These are phyloP conservation scores for Westerdykella sp. DNA, from an alignment of 2,329 filamentous ascomycete genomes.

Conservation along the genomic window DNA sequence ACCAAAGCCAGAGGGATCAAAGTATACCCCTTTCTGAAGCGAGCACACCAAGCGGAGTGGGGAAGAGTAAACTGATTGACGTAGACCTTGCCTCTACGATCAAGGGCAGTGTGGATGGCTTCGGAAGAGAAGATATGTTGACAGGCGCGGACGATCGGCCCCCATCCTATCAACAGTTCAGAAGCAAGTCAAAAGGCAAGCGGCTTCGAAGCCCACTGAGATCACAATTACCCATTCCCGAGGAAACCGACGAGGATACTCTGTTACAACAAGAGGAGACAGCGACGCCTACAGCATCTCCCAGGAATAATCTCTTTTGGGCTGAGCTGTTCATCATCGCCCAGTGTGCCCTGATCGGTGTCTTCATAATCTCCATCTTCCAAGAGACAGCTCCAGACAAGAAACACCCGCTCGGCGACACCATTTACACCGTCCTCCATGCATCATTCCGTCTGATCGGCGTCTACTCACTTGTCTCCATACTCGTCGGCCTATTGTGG, in stretches of 20 bases:
- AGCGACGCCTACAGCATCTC: constrained; percentile 37
- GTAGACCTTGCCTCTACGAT: constrained; percentile 69
- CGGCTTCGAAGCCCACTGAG: constrained; percentile 39
- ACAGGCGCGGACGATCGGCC: constrained; percentile 46
- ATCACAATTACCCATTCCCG: constrained; percentile 37
- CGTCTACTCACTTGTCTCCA: constrained; percentile 83
- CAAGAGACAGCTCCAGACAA: constrained; percentile 69
- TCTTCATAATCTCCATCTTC: constrained; percentile 82
- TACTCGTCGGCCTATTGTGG: constrained; percentile 86
- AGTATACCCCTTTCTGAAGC: constrained; percentile 39
- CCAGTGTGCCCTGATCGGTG: constrained; percentile 76
- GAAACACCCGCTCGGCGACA: constrained; percentile 76
- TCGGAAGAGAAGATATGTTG: constrained; percentile 27
- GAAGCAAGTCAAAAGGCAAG: constrained; percentile 39
- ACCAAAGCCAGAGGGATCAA: constrained; percentile 36
- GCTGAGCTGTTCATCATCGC: constrained; percentile 83
- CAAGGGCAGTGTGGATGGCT: constrained; percentile 40
- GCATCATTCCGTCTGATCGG: constrained; percentile 84
- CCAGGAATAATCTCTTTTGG: constrained; percentile 81
- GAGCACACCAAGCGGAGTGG: constrained; percentile 46
- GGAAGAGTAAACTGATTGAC: constrained; percentile 70
- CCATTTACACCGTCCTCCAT: constrained; percentile 83
- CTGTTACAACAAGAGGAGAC: constrained; percentile 44
- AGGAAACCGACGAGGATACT: constrained; percentile 49
- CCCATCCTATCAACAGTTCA: constrained; percentile 54